Evolutionary conservation across 768 basidiomycete species (phyloP).

Genomic region (Multifurca ochricompacta): DNA sequence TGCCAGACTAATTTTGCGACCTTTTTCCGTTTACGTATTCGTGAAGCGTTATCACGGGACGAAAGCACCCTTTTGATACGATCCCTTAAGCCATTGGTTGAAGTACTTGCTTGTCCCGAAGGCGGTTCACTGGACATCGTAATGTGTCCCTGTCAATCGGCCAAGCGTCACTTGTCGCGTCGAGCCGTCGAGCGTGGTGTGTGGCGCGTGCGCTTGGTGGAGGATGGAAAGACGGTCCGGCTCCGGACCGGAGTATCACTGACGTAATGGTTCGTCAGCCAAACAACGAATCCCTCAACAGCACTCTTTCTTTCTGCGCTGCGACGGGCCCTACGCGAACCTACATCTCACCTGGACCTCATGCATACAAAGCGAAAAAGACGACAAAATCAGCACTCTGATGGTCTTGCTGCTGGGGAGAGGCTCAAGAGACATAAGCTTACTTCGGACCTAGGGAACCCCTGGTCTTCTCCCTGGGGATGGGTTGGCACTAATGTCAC

Average conservation of each 20-base stretch:
- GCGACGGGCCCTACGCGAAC: background rate
- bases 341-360: slow-evolving; percentile 12
- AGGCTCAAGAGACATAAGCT: slow-evolving; percentile 51
- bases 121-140: background rate
- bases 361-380: slow-evolving; percentile 59
- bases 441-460: slow-evolving; percentile 27
- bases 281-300: slow-evolving; percentile 3
- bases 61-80: slow-evolving; percentile 1
- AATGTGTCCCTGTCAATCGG: background rate
- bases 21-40: slow-evolving; percentile 15
- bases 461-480: slow-evolving; percentile 49
- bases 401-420: slow-evolving; percentile 56
- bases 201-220: no score
- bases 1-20: background rate
- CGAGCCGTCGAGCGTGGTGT: no score
- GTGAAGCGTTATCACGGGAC: slow-evolving; percentile 2
- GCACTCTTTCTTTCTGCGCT: background rate
- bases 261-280: slow-evolving; percentile 3
- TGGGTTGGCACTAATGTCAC: slow-evolving; percentile 71
- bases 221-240: no score
- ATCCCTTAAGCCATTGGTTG: background rate
- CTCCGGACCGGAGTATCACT: slow-evolving; percentile 8
- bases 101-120: background rate
- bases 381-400: slow-evolving; percentile 36
- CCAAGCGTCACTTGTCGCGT: background rate